Base-by-base conservation (phyloP, 75 land plant species). In the Pseudotsuga menziesii region DNA sequence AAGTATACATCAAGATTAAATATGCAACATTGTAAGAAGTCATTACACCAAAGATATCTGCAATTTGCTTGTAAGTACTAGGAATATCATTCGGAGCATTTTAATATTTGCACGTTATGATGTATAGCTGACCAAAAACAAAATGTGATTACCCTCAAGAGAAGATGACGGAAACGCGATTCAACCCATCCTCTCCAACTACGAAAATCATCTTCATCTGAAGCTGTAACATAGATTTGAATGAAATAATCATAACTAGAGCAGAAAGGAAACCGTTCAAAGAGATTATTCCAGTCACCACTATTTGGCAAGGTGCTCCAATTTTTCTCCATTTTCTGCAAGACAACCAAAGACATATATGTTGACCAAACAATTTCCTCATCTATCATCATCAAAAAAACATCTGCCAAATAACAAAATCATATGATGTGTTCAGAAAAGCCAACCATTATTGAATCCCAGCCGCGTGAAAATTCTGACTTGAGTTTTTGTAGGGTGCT, bases 121-220 rank as follows among this genome's bases (percentile, higher is more conserved):
- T 48, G 54, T 48, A 1, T 48, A 48, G 54, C 54, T 48, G 66
- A 19, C 16, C 6, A 32, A 76, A 36, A 36, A 56, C 25, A 73
- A 67, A 32, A 69, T 69, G 48, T 39, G 17, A 35, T 54, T 73
- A 82, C 87, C 82, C 79, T 85, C 52, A 78, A 29, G 58, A 85
- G 72, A 72, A 86, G 88, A 73, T 39, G 61, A 56, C 71, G 85
- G 71, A 86, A 74, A n/a, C 85, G 88, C 19, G 85, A 86, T 66
- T 86, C 83, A 20, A 78, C 80, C 88, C 85, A 83, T 8, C 85
- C 85, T 55, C 73, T 79, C 88, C 88, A 86, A 55, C 77, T 84
- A 58, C 75, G 74, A 14, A 86, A 69, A 19, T 78, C 88, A 52
- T 83, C 83, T 7, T 58, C 61, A 57, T 83, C 44, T 41, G 72